Conservation (phyloP, 495 filamentous ascomycete species). For the Annulohypoxylon bovei region DNA sequence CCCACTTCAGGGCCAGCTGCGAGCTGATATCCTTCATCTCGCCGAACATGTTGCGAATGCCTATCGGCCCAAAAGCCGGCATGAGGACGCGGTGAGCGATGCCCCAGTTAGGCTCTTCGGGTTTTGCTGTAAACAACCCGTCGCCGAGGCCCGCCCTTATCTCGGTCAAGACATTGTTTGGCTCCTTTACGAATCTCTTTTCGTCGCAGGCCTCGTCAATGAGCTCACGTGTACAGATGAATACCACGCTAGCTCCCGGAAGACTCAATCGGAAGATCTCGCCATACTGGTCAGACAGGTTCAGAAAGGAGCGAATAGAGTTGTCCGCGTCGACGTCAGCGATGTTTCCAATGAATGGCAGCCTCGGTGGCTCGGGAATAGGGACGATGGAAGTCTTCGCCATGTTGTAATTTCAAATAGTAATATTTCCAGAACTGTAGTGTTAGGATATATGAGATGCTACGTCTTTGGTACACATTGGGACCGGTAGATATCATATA, state of each 20-base stretch:
- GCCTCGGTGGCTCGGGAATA: constrained; percentile 44
- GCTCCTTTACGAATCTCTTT: constrained; percentile 43
- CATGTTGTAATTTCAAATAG: constrained; percentile 13
- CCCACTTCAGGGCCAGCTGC: constrained; percentile 75
- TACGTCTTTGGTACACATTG: too few species aligned
- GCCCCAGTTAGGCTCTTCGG: constrained; percentile 67
- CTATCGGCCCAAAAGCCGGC: constrained; percentile 71
- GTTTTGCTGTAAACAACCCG: constrained; percentile 65
- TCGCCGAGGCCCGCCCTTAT: constrained; percentile 63
- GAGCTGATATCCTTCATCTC: constrained; percentile 74
- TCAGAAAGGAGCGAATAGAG: constrained; percentile 24
- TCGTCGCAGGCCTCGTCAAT: constrained; percentile 71
- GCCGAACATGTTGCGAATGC: constrained; percentile 69
- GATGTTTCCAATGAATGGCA: constrained; percentile 48
- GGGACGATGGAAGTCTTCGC: background rate
- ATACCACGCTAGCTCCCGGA: constrained; percentile 40
- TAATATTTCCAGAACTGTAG: too few species aligned
- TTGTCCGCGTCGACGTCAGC: constrained; percentile 43
- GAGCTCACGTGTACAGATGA: constrained; percentile 62
- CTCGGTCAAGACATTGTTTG: constrained; percentile 47
- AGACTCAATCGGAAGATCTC: constrained; percentile 39
- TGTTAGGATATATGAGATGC: too few species aligned
- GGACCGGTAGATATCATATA: too few species aligned
- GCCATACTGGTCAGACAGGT: constrained; percentile 41
- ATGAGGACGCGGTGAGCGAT: constrained; percentile 68